Evolutionary conservation across 2,329 filamentous ascomycete species (phyloP), one percentile per base, ranked within the genome.

Genomic region (Apiospora phragmitis): DNA sequence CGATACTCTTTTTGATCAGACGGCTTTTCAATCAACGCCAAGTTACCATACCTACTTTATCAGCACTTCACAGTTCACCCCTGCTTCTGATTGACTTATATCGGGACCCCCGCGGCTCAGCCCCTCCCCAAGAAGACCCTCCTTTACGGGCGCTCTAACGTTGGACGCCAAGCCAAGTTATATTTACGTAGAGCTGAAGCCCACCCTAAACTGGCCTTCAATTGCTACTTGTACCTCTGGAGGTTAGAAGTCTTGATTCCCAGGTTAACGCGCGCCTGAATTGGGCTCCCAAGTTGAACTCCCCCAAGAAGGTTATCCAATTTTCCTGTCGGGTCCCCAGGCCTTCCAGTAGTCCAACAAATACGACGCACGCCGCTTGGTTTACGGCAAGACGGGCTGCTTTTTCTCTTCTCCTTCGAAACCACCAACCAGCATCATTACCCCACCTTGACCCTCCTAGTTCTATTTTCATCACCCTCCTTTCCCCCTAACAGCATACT

Each of bases 401-500:
- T 38, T 62, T 59, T 59, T 29, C 32, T 32, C 29, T 29, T 62
- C 55, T 51, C 14, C 49, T 38, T 62, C 55, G 32, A 62, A 62
- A 62, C 32, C 55, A 38, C 32, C 55, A 38, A 35, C 55, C 29
- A 62, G 55, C 55, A 62, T 62, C 55, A 62, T 68, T 68, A 68
- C 67, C 67, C 67, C 67, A 68, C 67, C 45, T 68, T 38, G 67
- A 35, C 26, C 47, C 67, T 68, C 32, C 67, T 67, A 42, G 41
- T 49, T 55, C 45, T 38, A 68, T 55, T 55, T 41, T 45, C 38
- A 43, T 45, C 65, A 67, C 14, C 42, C n/a, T 66, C n/a, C 24
- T 21, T 66, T n/a, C 12, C 65, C 21, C 65, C 38, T 32, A 65
- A 32, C 35, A 6, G 29, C 65, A 43, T 26, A 67, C 38, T 26